phyloP scores from a whole-genome alignment of 2,329 filamentous ascomycete genomes.

The Podosphaera fusca region DNA sequence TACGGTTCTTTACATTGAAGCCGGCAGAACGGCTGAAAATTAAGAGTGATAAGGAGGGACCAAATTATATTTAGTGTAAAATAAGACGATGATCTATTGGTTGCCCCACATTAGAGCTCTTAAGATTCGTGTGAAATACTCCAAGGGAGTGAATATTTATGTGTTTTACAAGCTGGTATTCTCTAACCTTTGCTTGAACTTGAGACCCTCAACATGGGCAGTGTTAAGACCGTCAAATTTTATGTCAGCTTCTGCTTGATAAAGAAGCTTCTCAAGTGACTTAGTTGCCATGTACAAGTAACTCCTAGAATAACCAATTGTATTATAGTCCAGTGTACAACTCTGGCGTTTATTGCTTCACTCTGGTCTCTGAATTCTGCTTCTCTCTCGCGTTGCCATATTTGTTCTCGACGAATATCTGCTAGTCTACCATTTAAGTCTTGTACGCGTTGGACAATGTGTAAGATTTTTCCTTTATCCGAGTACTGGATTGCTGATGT shows the following conservation, averaged over 20 bases:
- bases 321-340: constrained; percentile 82
- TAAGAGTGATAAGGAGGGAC: neutral
- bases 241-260: constrained; percentile 99
- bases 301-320: constrained; percentile 65
- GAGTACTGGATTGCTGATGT: constrained; percentile 81
- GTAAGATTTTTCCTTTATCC: constrained; percentile 80
- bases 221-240: constrained; percentile 4
- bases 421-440: constrained; percentile 71
- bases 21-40: neutral
- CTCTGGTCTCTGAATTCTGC: constrained; percentile 96
- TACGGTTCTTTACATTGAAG: neutral
- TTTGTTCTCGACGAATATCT: constrained; percentile 82
- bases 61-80: too few relatives aligned
- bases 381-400: constrained; percentile 95
- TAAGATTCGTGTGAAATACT: neutral
- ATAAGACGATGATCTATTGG: too few relatives aligned
- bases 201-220: neutral
- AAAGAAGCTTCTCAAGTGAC: constrained; percentile 88
- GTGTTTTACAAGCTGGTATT: neutral
- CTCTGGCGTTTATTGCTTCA: constrained; percentile 73
- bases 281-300: constrained; percentile 93
- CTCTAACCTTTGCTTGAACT: neutral
- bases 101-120: too few relatives aligned
- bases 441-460: constrained; percentile 69
- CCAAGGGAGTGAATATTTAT: neutral